Conservation (phyloP, 192 early-diverging fungal genomes). For the Globomyces pollinis-pini region DNA sequence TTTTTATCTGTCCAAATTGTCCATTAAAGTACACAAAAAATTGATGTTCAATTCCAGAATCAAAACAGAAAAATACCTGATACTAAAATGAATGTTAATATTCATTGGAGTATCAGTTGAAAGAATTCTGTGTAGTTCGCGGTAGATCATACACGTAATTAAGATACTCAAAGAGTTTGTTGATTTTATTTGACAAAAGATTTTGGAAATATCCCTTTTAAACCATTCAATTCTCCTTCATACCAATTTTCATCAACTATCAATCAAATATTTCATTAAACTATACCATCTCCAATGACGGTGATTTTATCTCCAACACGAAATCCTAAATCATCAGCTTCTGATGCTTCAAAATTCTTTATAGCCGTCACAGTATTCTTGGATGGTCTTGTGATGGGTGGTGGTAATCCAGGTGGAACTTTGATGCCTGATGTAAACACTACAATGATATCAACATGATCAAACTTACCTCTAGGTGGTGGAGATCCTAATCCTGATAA, state of each 20-base stretch:
- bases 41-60: neutral
- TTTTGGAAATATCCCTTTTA: conserved; percentile 6
- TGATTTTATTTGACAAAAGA: conserved; percentile 6
- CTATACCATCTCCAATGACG: neutral
- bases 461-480: neutral
- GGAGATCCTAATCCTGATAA: neutral
- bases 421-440: neutral
- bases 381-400: neutral
- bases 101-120: too few relatives aligned
- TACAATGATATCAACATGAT: too few relatives aligned
- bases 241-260: conserved; percentile 9
- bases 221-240: neutral
- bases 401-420: neutral
- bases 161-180: neutral
- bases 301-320: conserved; percentile 2
- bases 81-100: too few relatives aligned
- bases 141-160: too few relatives aligned
- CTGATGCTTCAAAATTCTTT: neutral
- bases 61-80: too few relatives aligned
- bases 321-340: neutral
- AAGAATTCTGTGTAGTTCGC: neutral
- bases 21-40: neutral
- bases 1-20: neutral
- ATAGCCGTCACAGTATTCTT: neutral
- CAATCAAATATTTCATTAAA: neutral